phyloP scores from a whole-genome alignment of 2,329 filamentous ascomycete species.

The Aspergillus felis region DNA sequence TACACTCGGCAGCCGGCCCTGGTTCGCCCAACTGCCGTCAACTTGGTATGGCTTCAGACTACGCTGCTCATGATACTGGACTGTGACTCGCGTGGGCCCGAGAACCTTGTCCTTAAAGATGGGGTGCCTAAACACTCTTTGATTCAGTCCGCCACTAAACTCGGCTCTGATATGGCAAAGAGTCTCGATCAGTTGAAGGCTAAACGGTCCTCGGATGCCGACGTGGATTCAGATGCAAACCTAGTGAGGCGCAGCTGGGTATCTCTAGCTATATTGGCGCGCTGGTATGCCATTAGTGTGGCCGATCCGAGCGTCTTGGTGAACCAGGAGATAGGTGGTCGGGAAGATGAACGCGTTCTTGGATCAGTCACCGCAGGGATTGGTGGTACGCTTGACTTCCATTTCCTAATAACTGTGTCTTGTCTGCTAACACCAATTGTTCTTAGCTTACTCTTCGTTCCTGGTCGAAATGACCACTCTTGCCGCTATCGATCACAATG shows the following conservation, averaged over 20 bases:
- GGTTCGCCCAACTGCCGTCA: constrained; percentile 31
- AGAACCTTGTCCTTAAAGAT: constrained; percentile 40
- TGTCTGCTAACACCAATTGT: constrained; percentile 5
- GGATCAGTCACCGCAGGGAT: constrained; percentile 34
- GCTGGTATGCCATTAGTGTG: constrained; percentile 41
- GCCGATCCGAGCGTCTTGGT: constrained; percentile 37
- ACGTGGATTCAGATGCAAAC: constrained; percentile 39
- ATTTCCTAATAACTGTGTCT: background rate
- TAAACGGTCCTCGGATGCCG: constrained; percentile 31
- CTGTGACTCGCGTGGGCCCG: constrained; percentile 39
- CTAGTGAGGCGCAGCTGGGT: constrained; percentile 40
- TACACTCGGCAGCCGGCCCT: constrained; percentile 36
- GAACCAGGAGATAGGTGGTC: constrained; percentile 35
- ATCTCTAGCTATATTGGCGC: constrained; percentile 35
- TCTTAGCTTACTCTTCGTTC: constrained; percentile 34
- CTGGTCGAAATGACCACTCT: constrained; percentile 34
- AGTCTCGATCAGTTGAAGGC: constrained; percentile 35
- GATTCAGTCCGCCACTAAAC: constrained; percentile 37
- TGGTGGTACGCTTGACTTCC: constrained; percentile 30
- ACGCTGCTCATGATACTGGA: constrained; percentile 42
- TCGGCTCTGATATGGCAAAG: constrained; percentile 39
- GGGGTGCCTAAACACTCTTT: constrained; percentile 38
- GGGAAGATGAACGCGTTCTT: constrained; percentile 36
- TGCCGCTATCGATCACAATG: constrained; percentile 29
- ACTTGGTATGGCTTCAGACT: constrained; percentile 41